Conservation (phyloP, 305 asterid genomes). For the Coffea humblotiana region DNA sequence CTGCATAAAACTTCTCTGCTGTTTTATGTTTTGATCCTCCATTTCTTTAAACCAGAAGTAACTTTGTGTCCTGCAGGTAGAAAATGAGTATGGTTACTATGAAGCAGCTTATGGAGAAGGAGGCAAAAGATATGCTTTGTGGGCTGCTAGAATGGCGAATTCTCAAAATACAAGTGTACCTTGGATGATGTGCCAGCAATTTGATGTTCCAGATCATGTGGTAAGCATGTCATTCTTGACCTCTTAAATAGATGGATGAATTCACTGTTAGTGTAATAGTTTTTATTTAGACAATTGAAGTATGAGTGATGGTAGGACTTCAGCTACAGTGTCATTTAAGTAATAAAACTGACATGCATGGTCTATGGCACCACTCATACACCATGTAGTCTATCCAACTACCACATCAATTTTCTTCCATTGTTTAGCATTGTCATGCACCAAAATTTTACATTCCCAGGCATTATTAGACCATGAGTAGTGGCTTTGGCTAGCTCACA, state of each 20-base stretch:
- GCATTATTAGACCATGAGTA: no score
- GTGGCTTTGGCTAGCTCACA: no score
- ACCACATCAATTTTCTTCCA: no score
- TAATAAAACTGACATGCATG: background rate
- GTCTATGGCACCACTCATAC: no score
- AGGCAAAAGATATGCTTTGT: slow-evolving; percentile 76
- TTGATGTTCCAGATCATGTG: slow-evolving; percentile 77
- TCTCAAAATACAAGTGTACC: slow-evolving; percentile 88
- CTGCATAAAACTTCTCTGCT: background rate
- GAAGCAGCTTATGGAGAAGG: slow-evolving; percentile 89
- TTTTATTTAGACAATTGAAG: background rate
- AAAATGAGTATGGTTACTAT: slow-evolving; percentile 88
- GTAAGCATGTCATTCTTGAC: slow-evolving; percentile 39
- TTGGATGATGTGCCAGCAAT: slow-evolving; percentile 96
- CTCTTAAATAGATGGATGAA: background rate
- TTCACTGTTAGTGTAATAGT: background rate
- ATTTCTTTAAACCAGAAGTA: background rate
- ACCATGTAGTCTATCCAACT: no score
- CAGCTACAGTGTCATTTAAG: background rate
- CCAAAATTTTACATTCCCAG: no score
- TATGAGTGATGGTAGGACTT: background rate
- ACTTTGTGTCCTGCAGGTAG: slow-evolving; percentile 53
- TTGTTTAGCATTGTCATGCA: no score
- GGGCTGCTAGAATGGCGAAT: slow-evolving; percentile 93
- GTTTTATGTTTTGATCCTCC: background rate